These are phyloP conservation scores for Acrodontium crateriforme DNA, from an alignment of 2,329 filamentous ascomycete genomes.

Conservation along the genomic window DNA sequence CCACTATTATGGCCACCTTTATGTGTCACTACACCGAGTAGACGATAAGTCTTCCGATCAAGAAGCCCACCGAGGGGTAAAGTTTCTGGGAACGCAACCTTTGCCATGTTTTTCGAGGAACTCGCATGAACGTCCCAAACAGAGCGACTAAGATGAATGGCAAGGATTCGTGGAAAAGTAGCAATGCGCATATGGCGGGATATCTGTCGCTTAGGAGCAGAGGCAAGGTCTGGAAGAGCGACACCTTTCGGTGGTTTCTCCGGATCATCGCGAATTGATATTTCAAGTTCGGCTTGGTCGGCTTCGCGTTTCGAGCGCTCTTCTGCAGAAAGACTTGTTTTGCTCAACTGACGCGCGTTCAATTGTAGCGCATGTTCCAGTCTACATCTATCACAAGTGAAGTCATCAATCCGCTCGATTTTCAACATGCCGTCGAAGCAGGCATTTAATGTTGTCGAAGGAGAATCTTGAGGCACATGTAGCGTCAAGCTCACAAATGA, in stretches of 20 bases:
- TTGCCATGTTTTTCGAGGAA: slow-evolving; percentile 87
- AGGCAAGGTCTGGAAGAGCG: slow-evolving; percentile 56
- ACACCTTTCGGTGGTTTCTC: slow-evolving; percentile 63
- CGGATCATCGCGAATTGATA: slow-evolving; percentile 65
- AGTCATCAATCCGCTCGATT: slow-evolving; percentile 91
- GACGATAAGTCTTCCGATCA: slow-evolving; percentile 64
- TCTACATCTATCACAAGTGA: slow-evolving; percentile 85
- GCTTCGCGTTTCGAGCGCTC: slow-evolving; percentile 32
- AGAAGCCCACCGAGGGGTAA: slow-evolving; percentile 69
- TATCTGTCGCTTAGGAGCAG: slow-evolving; percentile 71
- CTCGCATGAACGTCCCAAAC: slow-evolving; percentile 63
- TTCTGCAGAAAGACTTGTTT: slow-evolving; percentile 35
- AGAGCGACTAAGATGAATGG: slow-evolving; percentile 82
- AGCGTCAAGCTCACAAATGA: slow-evolving; percentile 86
- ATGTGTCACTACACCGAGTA: slow-evolving; percentile 81
- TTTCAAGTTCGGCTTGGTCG: slow-evolving; percentile 51
- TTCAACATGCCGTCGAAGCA: slow-evolving; percentile 94
- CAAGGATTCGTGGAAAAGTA: slow-evolving; percentile 74
- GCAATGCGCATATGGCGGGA: slow-evolving; percentile 79
- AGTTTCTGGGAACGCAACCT: slow-evolving; percentile 82
- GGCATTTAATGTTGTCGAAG: slow-evolving; percentile 63
- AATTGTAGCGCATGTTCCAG: slow-evolving; percentile 62
- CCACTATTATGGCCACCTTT: slow-evolving; percentile 93
- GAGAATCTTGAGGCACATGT: slow-evolving; percentile 64
- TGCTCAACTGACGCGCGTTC: slow-evolving; percentile 46